phyloP scores from a whole-genome alignment of 352 stramenopile species.

The Globisporangium alternatum region DNA sequence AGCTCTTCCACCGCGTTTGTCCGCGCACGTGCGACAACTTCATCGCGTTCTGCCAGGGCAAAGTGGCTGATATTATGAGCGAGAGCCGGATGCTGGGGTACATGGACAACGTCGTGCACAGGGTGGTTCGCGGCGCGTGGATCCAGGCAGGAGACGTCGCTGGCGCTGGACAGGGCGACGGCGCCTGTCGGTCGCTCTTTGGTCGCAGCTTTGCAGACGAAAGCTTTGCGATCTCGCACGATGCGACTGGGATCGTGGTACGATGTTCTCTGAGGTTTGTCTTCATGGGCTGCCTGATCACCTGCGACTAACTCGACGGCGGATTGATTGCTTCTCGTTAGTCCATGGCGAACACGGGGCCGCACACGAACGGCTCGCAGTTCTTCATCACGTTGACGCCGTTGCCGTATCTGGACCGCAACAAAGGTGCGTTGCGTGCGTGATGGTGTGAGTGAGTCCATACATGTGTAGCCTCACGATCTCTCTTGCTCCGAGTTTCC shows the following conservation, averaged over 20 bases:
- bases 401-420: too few species aligned
- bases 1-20: slow-evolving; percentile 61
- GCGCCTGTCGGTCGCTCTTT: slow-evolving; percentile 51
- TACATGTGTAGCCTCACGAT: too few species aligned
- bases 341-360: slow-evolving; percentile 96
- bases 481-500: too few species aligned
- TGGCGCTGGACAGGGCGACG: slow-evolving; percentile 41
- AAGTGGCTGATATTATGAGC: slow-evolving; percentile 40
- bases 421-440: too few species aligned
- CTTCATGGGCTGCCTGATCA: not conserved
- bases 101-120: slow-evolving; percentile 52
- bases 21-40: slow-evolving; percentile 78
- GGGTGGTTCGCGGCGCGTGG: slow-evolving; percentile 63
- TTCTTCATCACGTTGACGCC: slow-evolving; percentile 95
- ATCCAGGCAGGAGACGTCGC: slow-evolving; percentile 71
- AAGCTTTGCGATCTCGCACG: slow-evolving; percentile 67
- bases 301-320: slow-evolving; percentile 3
- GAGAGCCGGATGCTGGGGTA: slow-evolving; percentile 45
- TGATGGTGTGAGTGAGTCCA: too few species aligned
- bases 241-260: slow-evolving; percentile 61
- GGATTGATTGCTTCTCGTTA: slow-evolving; percentile 12
- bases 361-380: slow-evolving; percentile 94
- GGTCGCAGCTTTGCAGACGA: slow-evolving; percentile 67
- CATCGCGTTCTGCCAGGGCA: slow-evolving; percentile 57
- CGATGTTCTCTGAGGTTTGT: slow-evolving; percentile 5